phyloP scores from a whole-genome alignment of 2,329 filamentous ascomycete genomes.

The Xylaria sp. region DNA sequence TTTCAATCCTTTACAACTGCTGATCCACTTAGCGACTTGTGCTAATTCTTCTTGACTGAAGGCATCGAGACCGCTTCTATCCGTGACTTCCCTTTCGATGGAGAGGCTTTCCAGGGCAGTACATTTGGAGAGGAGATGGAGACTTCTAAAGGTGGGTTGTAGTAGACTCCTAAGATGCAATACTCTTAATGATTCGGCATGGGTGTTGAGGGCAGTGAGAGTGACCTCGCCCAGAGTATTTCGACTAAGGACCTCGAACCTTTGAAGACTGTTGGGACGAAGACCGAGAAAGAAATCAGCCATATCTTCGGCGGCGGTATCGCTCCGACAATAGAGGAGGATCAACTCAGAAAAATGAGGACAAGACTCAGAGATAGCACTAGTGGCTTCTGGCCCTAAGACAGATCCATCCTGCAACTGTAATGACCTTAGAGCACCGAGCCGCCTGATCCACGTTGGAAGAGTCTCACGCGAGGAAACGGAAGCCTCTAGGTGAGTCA shows the following conservation, averaged over 20 bases:
- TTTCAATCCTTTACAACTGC: slow-evolving; percentile 43
- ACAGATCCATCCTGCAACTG: slow-evolving; percentile 70
- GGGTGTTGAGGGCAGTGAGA: slow-evolving; percentile 62
- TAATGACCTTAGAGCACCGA: slow-evolving; percentile 67
- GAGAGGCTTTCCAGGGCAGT: slow-evolving; percentile 49
- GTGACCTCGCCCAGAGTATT: slow-evolving; percentile 65
- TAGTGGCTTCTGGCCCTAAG: slow-evolving; percentile 63
- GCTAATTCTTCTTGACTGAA: slow-evolving; percentile 42
- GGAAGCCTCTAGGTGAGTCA: slow-evolving; percentile 68
- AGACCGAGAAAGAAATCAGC: slow-evolving; percentile 67
- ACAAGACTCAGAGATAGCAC: slow-evolving; percentile 66
- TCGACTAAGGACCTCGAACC: slow-evolving; percentile 67
- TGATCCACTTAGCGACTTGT: slow-evolving; percentile 48
- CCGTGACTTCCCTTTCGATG: slow-evolving; percentile 45
- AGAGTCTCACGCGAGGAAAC: slow-evolving; percentile 61
- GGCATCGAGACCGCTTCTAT: slow-evolving; percentile 37
- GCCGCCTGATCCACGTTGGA: slow-evolving; percentile 65
- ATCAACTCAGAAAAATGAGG: slow-evolving; percentile 69
- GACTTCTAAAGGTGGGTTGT: slow-evolving; percentile 41
- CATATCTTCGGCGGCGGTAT: slow-evolving; percentile 65
- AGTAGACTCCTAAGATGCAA: slow-evolving; percentile 49
- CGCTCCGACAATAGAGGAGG: slow-evolving; percentile 59
- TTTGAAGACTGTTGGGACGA: slow-evolving; percentile 64
- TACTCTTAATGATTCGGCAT: slow-evolving; percentile 50
- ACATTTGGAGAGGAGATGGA: slow-evolving; percentile 49